Conservation (phyloP, 768 basidiomycete genomes). For the Trametopsis cervina region DNA sequence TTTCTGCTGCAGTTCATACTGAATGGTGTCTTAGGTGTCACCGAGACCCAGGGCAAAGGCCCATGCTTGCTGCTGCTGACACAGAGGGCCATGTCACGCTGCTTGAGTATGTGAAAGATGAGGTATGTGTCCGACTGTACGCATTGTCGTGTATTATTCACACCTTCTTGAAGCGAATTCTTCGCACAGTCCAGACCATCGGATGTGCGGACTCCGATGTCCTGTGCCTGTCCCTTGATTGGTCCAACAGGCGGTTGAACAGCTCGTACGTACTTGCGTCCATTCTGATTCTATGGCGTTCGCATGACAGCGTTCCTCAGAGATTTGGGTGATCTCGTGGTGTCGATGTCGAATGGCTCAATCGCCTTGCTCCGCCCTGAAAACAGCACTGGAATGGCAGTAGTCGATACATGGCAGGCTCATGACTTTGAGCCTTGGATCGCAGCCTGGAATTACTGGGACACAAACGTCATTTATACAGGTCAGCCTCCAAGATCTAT, state of each 20-base stretch:
- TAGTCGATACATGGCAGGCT: slow-evolving; percentile 67
- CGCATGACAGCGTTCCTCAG: not conserved
- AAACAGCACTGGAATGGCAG: slow-evolving; percentile 35
- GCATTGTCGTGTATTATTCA: not conserved
- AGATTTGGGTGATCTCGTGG: slow-evolving; percentile 50
- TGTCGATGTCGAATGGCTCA: slow-evolving; percentile 77
- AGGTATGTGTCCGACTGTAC: slow-evolving; percentile 31
- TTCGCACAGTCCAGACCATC: slow-evolving; percentile 36
- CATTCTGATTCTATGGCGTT: no score
- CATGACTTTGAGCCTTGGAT: slow-evolving; percentile 97
- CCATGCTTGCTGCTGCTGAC: slow-evolving; percentile 70
- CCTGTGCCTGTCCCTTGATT: slow-evolving; percentile 89
- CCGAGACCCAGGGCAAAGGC: slow-evolving; percentile 30
- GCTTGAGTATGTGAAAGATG: slow-evolving; percentile 43
- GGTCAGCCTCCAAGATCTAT: slow-evolving; percentile 36
- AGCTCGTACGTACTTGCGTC: slow-evolving; percentile 33
- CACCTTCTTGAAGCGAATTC: slow-evolving; percentile 12
- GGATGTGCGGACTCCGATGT: slow-evolving; percentile 45
- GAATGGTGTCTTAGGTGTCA: slow-evolving; percentile 55
- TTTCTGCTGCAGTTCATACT: no score
- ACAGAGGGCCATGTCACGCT: slow-evolving; percentile 77
- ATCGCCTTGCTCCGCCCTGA: slow-evolving; percentile 52
- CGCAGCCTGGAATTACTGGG: slow-evolving; percentile 86
- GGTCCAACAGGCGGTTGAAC: slow-evolving; percentile 66
- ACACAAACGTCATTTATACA: slow-evolving; percentile 73